Conservation (phyloP, 441 rosid genomes). For the Mallotus japonicus region DNA sequence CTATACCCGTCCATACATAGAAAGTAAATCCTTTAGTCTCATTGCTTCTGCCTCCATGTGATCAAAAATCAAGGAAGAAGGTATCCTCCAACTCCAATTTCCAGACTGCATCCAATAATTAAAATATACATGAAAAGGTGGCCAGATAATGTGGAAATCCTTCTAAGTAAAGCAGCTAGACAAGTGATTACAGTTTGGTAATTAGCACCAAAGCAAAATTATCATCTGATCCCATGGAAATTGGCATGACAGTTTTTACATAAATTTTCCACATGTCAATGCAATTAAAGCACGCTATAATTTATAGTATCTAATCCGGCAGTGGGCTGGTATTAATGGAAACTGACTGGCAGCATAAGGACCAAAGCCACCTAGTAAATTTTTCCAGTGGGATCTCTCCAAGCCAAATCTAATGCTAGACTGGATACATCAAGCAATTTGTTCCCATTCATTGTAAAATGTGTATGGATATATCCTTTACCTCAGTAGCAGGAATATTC, state of each 20-base stretch:
- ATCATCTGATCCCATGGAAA: background rate
- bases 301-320: background rate
- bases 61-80: conserved; percentile 61
- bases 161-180: no score
- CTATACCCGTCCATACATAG: conserved; percentile 63
- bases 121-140: conserved; percentile 3
- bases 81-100: conserved; percentile 94
- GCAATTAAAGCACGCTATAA: no score
- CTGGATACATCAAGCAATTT: background rate
- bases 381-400: background rate
- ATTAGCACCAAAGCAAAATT: background rate
- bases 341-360: background rate
- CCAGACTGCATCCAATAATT: conserved; percentile 47
- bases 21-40: conserved; percentile 51
- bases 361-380: background rate
- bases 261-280: no score
- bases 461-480: conserved; percentile 21
- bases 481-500: conserved; percentile 93
- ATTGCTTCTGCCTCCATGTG: conserved; percentile 55
- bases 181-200: background rate
- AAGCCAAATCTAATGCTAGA: background rate
- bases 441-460: background rate
- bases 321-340: background rate
- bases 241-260: background rate
- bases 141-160: background rate